Evolutionary conservation across 108 stramenopile species (phyloP).

Genomic region (Ochromonas danica): DNA sequence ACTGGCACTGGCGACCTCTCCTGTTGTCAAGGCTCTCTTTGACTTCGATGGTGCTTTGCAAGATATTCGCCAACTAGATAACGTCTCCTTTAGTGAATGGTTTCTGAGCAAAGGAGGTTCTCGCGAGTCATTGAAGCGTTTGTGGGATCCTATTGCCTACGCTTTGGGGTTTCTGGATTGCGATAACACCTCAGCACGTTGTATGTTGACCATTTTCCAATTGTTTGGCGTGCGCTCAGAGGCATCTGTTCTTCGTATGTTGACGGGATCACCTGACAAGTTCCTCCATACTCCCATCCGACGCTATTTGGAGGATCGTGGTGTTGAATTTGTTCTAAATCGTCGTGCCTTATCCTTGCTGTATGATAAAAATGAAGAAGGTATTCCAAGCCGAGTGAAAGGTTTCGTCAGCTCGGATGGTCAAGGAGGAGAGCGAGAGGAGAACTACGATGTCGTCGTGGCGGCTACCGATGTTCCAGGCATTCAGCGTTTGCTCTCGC

Average conservation of each 20-base stretch:
- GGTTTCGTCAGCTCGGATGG: constrained; percentile 71
- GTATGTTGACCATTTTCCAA: constrained; percentile 92
- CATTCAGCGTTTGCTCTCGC: constrained; percentile 86
- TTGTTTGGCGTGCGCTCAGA: constrained; percentile 90
- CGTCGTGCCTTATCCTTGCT: constrained; percentile 7
- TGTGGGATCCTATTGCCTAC: constrained; percentile 97
- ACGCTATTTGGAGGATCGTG: constrained; percentile 81
- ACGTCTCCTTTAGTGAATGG: constrained; percentile 93
- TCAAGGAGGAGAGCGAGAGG: constrained; percentile 58
- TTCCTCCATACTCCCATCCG: constrained; percentile 89
- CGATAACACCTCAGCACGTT: constrained; percentile 86
- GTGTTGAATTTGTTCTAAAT: constrained; percentile 72
- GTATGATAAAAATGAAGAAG: constrained; percentile 49
- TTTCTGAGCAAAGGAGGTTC: constrained; percentile 81
- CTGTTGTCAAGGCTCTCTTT: constrained; percentile 85
- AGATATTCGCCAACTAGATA: constrained; percentile 85
- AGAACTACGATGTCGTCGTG: constrained; percentile 78
- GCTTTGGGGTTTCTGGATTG: constrained; percentile 93
- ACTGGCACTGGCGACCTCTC: constrained; percentile 78
- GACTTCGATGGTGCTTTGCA: constrained; percentile 93
- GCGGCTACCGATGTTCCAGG: constrained; percentile 88
- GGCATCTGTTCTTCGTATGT: constrained; percentile 89
- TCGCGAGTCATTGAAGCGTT: constrained; percentile 78
- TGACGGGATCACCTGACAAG: constrained; percentile 87
- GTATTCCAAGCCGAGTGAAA: constrained; percentile 70